Percentiles rank a stretch among this genome's conserved stretches.
Evolutionary conservation across 768 basidiomycete genomes (phyloP).

Genomic region (Lentinula guzmanii): DNA sequence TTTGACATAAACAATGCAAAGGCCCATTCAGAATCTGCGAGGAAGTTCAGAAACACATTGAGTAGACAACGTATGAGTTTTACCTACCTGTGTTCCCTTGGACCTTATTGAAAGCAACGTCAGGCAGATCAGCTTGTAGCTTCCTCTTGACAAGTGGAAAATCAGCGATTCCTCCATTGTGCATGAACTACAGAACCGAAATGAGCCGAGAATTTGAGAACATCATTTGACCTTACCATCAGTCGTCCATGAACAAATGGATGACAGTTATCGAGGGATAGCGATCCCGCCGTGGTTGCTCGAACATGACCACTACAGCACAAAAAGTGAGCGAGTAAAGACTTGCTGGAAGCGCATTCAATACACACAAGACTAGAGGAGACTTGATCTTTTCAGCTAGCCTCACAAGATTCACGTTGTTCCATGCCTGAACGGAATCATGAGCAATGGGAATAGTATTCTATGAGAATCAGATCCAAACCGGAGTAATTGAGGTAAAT

Average conservation of each 20-base stretch:
- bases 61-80: neutral
- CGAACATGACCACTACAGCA: constrained; percentile 75
- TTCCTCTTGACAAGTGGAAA: constrained; percentile 77
- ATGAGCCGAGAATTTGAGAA: neutral
- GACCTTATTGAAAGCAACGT: constrained; percentile 81
- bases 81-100: constrained; percentile 84
- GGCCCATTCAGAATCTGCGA: constrained; percentile 90
- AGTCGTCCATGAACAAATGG: constrained; percentile 90
- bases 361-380: constrained; percentile 83
- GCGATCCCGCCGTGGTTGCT: constrained; percentile 85
- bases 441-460: neutral
- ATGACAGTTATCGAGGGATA: constrained; percentile 93
- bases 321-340: neutral
- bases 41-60: neutral
- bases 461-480: constrained; percentile 24
- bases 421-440: constrained; percentile 58
- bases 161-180: constrained; percentile 90
- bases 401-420: constrained; percentile 83
- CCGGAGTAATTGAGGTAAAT: constrained; percentile 92
- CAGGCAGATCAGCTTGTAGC: constrained; percentile 69
- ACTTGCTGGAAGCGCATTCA: neutral
- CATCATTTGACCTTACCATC: constrained; percentile 52
- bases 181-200: constrained; percentile 71
- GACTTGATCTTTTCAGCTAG: constrained; percentile 97
- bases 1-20: constrained; percentile 90